Evolutionary conservation across 257 asterid species (phyloP), one percentile per base, ranked within the genome.

Genomic region (Gentiana straminea): DNA sequence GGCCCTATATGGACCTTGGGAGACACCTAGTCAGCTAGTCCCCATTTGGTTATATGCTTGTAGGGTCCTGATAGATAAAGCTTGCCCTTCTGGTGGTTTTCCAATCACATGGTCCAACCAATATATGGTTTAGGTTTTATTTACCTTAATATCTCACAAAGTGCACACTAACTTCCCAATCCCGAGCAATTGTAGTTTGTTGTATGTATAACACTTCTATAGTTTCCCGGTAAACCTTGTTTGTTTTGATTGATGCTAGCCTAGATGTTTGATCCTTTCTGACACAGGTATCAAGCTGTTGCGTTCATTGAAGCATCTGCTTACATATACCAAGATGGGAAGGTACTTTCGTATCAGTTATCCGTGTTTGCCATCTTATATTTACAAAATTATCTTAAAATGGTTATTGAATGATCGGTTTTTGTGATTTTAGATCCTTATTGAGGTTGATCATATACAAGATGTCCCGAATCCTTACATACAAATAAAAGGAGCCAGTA

Each of bases 371-470:
- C 2, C 7, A 3, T 41, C 9, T 41, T 41, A 41, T 41, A 10
- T 5, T 10, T 41, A 5, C 7, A 10, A 41, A 13, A 48, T 48
- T 58, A 48, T 55, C 32, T 24, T 44, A 33, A 35, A 24, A 44
- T 41, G 46, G 9, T 15, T 12, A 13, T 54, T 54, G 39, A 57
- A 50, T 51, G 37, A 13, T 32, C 35, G 3, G 38, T 45, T 52
- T 8, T 70, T 58, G 57, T 55, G 36, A 37, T 65, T 72, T 4
- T 56, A 92, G 99, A 83, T 92, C 79, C 97, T 92, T 64, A 68
- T 92, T 35, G 99, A 88, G 86, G 90, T 92, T 36, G 97, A 92
- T 81, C 99, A 85, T 77, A 69, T 88, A 50, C 99, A 92, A 85
- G 95, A 92, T 61, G 82, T 80, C 62, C 81, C 93, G 4, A 88